Evolutionary conservation across 179 eudicot species (phyloP), one percentile per base, ranked within the genome.

Genomic region (Heliamphora pulchella): DNA sequence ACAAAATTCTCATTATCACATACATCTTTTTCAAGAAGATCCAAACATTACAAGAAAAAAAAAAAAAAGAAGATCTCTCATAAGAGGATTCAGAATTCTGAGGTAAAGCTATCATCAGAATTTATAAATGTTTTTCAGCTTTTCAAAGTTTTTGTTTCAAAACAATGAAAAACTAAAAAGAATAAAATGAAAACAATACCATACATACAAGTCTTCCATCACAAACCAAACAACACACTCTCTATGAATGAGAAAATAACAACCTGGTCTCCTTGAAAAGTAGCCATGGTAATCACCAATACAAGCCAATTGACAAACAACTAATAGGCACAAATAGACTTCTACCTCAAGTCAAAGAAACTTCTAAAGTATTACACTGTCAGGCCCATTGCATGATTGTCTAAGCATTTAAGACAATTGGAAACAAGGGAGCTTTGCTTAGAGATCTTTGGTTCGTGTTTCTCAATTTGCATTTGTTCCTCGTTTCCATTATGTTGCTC

Each of bases 311-410:
- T 79, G 53, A 79, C 6, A 51, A 41, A 53, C 75, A 41, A 43
- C 50, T 54, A 53, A 55, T 8, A 44, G 3, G n/a, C 50, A 55
- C 64, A 55, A 53, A 11, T 51, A 17, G 20, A 66, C n/a, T 79
- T 58, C 81, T 43, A 43, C 55, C 43, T 69, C 75, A 55, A 79
- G 13, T 55, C 65, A 78, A 67, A 31, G 46, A 31, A 51, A 39
- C 13, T n/a, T 47, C 15, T 2, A 65, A 41, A 31, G 31, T 18
- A 46, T 20, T 65, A 65, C 13, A 63, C 65, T 67, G 71, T 31
- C 31, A 31, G 31, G 31, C 31, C 31, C 31, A 31, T 31, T 31
- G 31, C 31, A 31, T 31, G 31, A 31, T 31, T 31, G 31, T 31
- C 31, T 31, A 31, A 31, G 31, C 31, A 31, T 31, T 31, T 31